Percentiles rank a stretch among this genome's conserved stretches.
These are phyloP conservation scores for Creolimax fragrantissima DNA, from an alignment of 78 protist genomes.

Conservation along the genomic window DNA sequence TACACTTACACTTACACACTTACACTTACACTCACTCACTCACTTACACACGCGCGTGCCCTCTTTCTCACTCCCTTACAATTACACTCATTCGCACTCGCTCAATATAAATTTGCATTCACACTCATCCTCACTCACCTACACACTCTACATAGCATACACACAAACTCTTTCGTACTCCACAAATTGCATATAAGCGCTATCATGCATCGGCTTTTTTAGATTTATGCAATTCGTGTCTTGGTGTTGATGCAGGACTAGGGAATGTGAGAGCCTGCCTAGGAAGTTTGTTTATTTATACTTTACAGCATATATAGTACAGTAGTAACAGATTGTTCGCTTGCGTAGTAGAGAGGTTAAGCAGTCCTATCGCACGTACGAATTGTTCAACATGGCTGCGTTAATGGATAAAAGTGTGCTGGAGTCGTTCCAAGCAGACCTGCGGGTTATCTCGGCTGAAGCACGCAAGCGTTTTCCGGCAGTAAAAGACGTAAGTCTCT, in stretches of 20 bases:
- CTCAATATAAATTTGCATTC: not conserved
- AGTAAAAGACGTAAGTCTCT: constrained; percentile 9
- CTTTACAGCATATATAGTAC: not conserved
- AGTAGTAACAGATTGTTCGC: not conserved
- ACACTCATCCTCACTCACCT: not conserved
- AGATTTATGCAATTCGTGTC: not conserved
- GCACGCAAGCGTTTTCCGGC: constrained; percentile 21
- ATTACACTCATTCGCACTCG: not conserved
- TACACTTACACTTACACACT: not conserved
- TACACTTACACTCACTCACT: not conserved
- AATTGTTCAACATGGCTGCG: not conserved
- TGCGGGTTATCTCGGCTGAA: not conserved
- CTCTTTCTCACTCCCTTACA: not conserved
- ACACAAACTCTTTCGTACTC: not conserved
- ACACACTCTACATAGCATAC: not conserved
- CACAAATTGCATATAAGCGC: not conserved
- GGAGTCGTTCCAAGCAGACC: constrained; percentile 6
- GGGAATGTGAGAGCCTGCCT: no score
- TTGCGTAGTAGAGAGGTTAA: not conserved
- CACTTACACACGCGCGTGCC: not conserved
- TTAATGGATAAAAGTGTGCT: not conserved
- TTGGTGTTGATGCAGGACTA: no score
- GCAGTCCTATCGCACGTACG: not conserved
- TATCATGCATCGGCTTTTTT: not conserved
- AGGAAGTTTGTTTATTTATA: not conserved